Base-by-base conservation (phyloP, 176 grass and related monocot genomes). In the Musa itinerans region DNA sequence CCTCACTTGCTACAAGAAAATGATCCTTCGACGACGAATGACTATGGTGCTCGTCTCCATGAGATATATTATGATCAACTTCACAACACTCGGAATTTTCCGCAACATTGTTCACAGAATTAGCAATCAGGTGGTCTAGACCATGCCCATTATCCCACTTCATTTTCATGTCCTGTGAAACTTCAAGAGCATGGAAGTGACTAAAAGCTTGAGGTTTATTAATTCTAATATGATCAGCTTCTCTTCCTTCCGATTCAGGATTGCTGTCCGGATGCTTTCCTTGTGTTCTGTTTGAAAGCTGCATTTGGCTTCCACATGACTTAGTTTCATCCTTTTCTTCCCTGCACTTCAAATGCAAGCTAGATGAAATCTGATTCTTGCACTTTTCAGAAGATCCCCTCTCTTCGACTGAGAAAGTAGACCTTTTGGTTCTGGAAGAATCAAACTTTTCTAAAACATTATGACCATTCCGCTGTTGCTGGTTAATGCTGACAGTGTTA, bases 81-180 rank as follows among this genome's bases (percentile, higher is more conserved):
- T 86, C 75, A 69, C 83, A 79, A 65, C 58, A 78, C 68, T 78
- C 82, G 64, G 78, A 84, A 80, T 89, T 86, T 73, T 89, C 68
- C 81, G 84, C 52, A 81, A 71, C 52, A 83, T 43, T 43, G 34
- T 64, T 29, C 19, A 78, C 20, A 11, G 50, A 26, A 14, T 54
- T 70, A 53, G 56, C 55, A 20, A 49, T 62, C 55, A 51, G 66
- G 53, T 24, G 54, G 26, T 71, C 43, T 54, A 50, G 17, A 19
- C 43, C 21, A 53, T 11, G 58, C 43, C 10, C 17, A 24, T 26
- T 2, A 73, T 63, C 22, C 3, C 9, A 48, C 57, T 24, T 25
- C 17, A 59, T 48, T 65, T 52, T 50, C 50, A 52, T 27, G 2
- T 22, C 43, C 49, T 52, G 55, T 53, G 22, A 70, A 54, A 8